Conservation (phyloP, 1,139 yeast species). For the Pichia kudriavzevii region DNA sequence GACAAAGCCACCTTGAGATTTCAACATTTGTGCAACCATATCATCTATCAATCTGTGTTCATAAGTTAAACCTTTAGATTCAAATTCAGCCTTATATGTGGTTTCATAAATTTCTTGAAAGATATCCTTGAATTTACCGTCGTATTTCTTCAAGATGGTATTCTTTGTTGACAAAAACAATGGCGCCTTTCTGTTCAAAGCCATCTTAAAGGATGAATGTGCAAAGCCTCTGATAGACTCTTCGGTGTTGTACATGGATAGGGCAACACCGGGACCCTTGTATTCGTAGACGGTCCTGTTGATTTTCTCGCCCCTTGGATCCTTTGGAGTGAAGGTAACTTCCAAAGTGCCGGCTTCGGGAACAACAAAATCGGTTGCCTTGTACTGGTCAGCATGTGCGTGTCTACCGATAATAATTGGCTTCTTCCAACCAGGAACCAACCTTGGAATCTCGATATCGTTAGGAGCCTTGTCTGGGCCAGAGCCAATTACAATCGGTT, state of each 20-base stretch:
- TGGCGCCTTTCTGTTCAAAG: constrained; percentile 68
- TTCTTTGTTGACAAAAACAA: constrained; percentile 86
- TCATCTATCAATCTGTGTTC: constrained; percentile 96
- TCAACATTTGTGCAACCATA: constrained; percentile 98
- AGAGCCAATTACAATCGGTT: constrained; percentile 76
- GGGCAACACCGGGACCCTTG: constrained; percentile 74
- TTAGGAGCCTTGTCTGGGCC: constrained; percentile 20
- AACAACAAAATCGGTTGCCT: constrained; percentile 78
- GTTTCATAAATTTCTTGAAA: constrained; percentile 74
- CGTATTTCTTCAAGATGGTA: constrained; percentile 88
- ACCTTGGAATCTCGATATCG: constrained; percentile 64
- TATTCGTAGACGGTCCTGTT: constrained; percentile 63
- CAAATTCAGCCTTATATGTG: constrained; percentile 64
- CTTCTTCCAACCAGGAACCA: constrained; percentile 89
- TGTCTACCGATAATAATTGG: constrained; percentile 97
- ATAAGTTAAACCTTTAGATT: constrained; percentile 76
- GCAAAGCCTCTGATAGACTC: constrained; percentile 88
- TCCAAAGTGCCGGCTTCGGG: constrained; percentile 76
- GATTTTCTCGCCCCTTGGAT: constrained; percentile 43
- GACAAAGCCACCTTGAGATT: constrained; percentile 89
- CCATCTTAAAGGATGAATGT: constrained; percentile 83
- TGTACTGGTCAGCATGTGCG: constrained; percentile 95
- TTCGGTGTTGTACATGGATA: constrained; percentile 94
- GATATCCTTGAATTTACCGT: constrained; percentile 90
- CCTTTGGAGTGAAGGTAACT: constrained; percentile 70